Evolutionary conservation across 2,329 filamentous ascomycete genomes (phyloP).

Genomic region (Catunica adiposa): DNA sequence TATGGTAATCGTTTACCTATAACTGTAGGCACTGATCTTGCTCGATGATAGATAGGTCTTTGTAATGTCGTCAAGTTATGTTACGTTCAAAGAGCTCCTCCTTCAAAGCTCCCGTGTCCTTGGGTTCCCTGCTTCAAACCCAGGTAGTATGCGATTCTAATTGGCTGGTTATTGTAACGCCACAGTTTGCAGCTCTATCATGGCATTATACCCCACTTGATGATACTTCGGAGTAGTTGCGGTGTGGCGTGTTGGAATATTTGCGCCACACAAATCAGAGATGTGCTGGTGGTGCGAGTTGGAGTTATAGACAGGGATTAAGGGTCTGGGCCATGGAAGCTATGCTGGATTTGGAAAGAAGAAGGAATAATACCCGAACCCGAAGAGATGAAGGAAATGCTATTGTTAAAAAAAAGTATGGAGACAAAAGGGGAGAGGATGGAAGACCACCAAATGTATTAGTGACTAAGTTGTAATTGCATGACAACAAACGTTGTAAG

Average conservation of each 20-base stretch:
- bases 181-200: background rate
- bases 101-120: background rate
- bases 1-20: too few species aligned
- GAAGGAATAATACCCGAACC: conserved; percentile 2
- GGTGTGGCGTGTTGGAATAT: background rate
- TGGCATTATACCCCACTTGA: background rate
- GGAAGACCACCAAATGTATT: background rate
- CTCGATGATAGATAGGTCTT: conserved; percentile 5
- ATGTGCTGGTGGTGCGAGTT: background rate
- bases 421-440: background rate
- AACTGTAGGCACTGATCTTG: too few species aligned
- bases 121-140: background rate
- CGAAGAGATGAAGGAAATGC: too few species aligned
- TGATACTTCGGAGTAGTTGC: background rate
- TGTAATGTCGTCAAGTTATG: conserved; percentile 3
- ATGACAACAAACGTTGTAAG: too few species aligned
- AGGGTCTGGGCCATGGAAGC: background rate
- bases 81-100: background rate
- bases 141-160: background rate
- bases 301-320: background rate
- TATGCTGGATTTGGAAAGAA: background rate
- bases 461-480: background rate
- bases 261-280: background rate
- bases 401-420: background rate
- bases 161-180: background rate